phyloP scores from a whole-genome alignment of 208 protist genomes.

The Porcisia hertigi region DNA sequence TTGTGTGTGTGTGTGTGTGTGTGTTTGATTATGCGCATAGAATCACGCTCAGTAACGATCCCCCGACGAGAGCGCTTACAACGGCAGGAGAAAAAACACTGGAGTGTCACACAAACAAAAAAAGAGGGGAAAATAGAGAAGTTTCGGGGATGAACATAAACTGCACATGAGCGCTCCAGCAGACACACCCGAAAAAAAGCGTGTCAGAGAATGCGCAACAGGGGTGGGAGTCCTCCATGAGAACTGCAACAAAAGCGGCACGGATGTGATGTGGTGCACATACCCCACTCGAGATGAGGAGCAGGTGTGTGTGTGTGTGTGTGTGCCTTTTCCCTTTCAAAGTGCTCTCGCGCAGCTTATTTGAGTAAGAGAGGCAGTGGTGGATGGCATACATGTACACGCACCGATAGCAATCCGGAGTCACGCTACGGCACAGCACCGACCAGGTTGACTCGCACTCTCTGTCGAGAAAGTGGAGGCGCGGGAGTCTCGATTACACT shows the following conservation, averaged over 20 bases:
- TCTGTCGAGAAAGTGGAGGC: background rate
- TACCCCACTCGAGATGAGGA: background rate
- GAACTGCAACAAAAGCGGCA: background rate
- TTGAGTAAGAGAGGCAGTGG: background rate
- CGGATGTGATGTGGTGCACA: background rate
- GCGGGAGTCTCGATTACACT: background rate
- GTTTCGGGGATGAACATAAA: too few relatives aligned
- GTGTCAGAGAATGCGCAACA: background rate
- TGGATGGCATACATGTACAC: background rate
- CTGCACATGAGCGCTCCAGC: background rate
- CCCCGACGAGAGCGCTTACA: background rate
- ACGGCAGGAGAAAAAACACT: background rate
- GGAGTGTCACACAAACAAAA: background rate
- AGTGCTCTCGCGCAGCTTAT: background rate
- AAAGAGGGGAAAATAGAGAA: too few relatives aligned
- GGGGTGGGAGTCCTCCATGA: background rate
- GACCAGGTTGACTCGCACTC: too few relatives aligned
- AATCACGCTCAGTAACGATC: background rate
- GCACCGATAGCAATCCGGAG: too few relatives aligned
- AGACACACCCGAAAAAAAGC: background rate
- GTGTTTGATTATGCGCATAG: background rate
- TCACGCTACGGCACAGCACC: background rate
- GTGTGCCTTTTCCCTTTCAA: background rate
- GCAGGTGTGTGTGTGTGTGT: background rate
- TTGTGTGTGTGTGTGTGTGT: background rate